Evolutionary conservation across 345 rosid genomes (phyloP).

Genomic region (Iberis pinnata): DNA sequence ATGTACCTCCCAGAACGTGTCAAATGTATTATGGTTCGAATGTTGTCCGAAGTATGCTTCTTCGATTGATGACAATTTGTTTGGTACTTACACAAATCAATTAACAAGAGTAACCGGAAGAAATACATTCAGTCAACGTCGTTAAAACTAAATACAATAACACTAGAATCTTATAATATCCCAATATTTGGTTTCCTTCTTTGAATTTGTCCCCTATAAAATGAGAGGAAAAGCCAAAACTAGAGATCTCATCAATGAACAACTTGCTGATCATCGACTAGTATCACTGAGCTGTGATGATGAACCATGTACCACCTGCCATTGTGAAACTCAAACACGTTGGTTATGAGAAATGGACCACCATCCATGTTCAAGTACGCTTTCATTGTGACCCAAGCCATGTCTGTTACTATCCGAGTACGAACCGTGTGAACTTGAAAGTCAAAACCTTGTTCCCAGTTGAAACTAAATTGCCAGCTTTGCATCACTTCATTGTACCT

Average conservation of each 20-base stretch:
- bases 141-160: too few species aligned
- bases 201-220: too few species aligned
- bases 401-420: slow-evolving; percentile 66
- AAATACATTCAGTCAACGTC: too few species aligned
- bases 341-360: slow-evolving; percentile 70
- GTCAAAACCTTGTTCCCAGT: slow-evolving; percentile 78
- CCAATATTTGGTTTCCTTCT: too few species aligned
- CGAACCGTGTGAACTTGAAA: slow-evolving; percentile 78
- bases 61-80: too few species aligned
- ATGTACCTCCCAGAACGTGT: too few species aligned
- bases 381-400: slow-evolving; percentile 98
- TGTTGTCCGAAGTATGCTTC: too few species aligned
- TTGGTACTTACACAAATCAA: too few species aligned
- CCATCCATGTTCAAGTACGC: slow-evolving; percentile 54
- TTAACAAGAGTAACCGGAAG: too few species aligned
- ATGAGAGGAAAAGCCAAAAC: too few species aligned
- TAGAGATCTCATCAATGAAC: slow-evolving; percentile 23
- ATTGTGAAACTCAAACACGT: slow-evolving; percentile 69
- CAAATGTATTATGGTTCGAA: too few species aligned
- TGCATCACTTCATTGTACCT: slow-evolving; percentile 86
- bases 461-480: slow-evolving; percentile 90
- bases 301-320: slow-evolving; percentile 92
- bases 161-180: too few species aligned
- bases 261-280: slow-evolving; percentile 37
- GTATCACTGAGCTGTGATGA: slow-evolving; percentile 72